phyloP scores from a whole-genome alignment of 108 stramenopile genomes.

The Aurantiochytrium sp. region DNA sequence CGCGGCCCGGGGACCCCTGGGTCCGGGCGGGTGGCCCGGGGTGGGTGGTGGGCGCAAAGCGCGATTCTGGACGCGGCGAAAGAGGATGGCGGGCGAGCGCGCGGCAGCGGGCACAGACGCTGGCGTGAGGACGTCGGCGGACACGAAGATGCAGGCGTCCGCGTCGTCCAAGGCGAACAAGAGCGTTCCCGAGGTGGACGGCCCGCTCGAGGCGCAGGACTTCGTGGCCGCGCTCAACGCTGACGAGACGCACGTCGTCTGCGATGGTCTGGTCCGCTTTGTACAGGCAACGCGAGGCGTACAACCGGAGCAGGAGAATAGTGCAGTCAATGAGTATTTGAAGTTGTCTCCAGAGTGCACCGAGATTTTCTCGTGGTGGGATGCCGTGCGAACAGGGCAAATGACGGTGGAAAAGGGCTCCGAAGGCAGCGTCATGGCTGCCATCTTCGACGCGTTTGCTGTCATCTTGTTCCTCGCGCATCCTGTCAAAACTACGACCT shows the following conservation, averaged over 20 bases:
- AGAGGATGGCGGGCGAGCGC: no score
- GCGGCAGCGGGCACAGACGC: no score
- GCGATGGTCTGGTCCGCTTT: not conserved
- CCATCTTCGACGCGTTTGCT: not conserved
- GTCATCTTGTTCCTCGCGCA: not conserved
- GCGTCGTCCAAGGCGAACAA: no score
- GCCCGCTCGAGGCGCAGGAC: not conserved
- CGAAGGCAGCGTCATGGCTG: not conserved
- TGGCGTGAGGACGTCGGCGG: no score
- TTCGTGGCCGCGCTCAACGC: not conserved
- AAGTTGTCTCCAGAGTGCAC: not conserved
- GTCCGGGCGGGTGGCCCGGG: no score
- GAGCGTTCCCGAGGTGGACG: not conserved
- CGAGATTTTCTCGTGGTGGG: constrained; percentile 13
- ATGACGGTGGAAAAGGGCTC: not conserved
- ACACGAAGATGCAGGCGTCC: no score
- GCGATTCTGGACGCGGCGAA: no score
- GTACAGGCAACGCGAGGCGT: not conserved
- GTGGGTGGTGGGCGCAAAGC: no score
- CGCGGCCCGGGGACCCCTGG: no score
- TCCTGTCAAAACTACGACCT: not conserved
- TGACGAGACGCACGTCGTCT: not conserved
- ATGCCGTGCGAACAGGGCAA: not conserved
- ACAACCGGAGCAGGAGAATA: not conserved
- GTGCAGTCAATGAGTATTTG: not conserved